Evolutionary conservation across 768 basidiomycete genomes (phyloP), one percentile per base, ranked within the genome.

Genomic region (Butyriboletus loyo): DNA sequence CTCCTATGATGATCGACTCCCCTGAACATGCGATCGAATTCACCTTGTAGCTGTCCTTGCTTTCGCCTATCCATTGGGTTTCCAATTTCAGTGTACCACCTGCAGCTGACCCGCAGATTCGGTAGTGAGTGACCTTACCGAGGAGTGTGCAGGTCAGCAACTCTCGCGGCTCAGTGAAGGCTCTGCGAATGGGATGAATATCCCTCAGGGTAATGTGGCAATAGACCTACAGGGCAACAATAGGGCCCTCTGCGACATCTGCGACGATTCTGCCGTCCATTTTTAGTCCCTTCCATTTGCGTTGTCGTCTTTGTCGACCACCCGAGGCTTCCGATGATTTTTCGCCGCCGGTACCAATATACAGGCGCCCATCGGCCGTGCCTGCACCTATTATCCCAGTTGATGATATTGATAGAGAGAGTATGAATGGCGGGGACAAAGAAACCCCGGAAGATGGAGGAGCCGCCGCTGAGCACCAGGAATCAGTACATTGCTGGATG

Each of bases 381-480:
- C 87, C 84, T 7, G 82, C 86, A 14, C 83, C 87, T 17, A 91
- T 63, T 30, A 83, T 62, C 0, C 86, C 89, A 5, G 71, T 75
- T 0, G 75, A 52, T 4, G 85, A 84, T 27, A 92, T 63, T 1
- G 86, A 75, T 37, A 81, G 70, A 22, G 80, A 85, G 66, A 83
- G 75, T 46, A 92, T 70, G 64, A 92, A 93, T 1, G 89, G 87
- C 1, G 89, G 89, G 2, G 88, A 83, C 24, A 91, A 69, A 0
- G 81, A 75, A 52, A 86, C 73, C 1, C 80, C 80, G 1, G 74
- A 74, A 13, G 72, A 67, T 32, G 75, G 69, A 4, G 73, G 67
- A 5, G 76, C 59, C 8, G 75, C 80, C 77, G 58, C 55, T 60
- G 27, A 38, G 37, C 14, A 45, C 36, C 17, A 51, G 22, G n/a